phyloP scores from a whole-genome alignment of 495 filamentous ascomycete species.

The Lasiosphaeris hirsuta region DNA sequence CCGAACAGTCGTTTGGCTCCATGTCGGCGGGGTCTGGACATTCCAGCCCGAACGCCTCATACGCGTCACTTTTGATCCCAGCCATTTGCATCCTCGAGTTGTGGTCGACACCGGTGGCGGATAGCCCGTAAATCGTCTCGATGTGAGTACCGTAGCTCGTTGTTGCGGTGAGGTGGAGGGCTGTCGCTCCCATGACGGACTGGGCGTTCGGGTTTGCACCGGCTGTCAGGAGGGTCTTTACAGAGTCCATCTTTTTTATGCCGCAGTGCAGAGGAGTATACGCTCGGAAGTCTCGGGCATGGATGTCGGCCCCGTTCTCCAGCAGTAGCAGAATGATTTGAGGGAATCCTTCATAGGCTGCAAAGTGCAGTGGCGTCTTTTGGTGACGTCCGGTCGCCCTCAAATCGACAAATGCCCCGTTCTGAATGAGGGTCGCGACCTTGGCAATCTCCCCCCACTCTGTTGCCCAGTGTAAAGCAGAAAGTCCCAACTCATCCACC shows the following conservation, averaged over 20 bases:
- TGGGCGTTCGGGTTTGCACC: conserved; percentile 1
- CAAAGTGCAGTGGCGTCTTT: not conserved
- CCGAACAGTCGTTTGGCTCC: too few species aligned
- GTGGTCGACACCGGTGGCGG: too few species aligned
- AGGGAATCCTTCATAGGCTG: not conserved
- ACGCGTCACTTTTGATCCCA: too few species aligned
- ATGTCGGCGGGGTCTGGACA: too few species aligned
- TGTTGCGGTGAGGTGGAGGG: too few species aligned
- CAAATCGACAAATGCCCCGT: not conserved
- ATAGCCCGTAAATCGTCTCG: too few species aligned
- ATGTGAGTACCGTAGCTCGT: too few species aligned
- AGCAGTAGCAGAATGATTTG: not conserved
- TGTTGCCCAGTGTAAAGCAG: conserved; percentile 3
- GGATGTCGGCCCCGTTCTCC: not conserved
- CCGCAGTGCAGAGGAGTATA: not conserved
- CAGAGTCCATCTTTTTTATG: not conserved
- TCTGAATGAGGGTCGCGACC: not conserved
- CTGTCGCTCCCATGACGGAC: too few species aligned
- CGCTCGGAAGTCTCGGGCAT: not conserved
- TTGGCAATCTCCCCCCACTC: not conserved
- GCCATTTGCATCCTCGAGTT: not conserved
- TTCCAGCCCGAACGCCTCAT: too few species aligned
- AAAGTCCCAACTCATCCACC: not conserved
- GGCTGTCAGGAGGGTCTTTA: not conserved
- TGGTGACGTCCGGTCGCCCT: not conserved